Conservation (phyloP, 345 rosid genomes). For the Adansonia digitata region DNA sequence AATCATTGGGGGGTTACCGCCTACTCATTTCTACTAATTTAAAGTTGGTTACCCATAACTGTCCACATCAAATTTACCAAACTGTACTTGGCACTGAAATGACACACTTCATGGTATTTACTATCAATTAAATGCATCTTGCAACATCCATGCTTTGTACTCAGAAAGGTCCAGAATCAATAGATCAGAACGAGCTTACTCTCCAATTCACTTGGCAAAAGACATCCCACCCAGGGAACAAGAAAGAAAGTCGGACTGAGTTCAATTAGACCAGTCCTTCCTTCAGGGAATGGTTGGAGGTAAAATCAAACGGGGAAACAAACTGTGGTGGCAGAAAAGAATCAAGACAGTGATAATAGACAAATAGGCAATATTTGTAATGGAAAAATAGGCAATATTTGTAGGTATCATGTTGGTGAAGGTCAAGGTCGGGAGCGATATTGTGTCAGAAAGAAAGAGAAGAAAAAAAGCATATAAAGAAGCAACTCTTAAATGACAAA, state of each 20-base stretch:
- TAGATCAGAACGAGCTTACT: too few relatives aligned
- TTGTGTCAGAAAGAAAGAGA: neutral
- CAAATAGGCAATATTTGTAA: too few relatives aligned
- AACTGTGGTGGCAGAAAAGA: neutral
- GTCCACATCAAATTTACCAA: neutral
- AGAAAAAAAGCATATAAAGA: too few relatives aligned
- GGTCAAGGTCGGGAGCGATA: neutral
- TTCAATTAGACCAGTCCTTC: too few relatives aligned
- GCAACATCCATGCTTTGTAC: neutral
- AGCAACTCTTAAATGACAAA: neutral
- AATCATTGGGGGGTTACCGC: too few relatives aligned
- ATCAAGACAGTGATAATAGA: neutral
- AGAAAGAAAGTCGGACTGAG: too few relatives aligned
- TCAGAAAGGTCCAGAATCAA: too few relatives aligned
- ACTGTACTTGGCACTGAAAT: neutral
- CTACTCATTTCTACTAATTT: too few relatives aligned
- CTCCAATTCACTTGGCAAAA: too few relatives aligned
- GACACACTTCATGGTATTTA: neutral
- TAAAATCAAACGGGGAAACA: too few relatives aligned
- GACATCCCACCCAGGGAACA: too few relatives aligned
- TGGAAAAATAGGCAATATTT: neutral
- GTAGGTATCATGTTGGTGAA: neutral
- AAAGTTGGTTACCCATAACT: neutral
- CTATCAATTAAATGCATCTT: neutral
- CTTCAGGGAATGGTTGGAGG: too few relatives aligned